phyloP scores from a whole-genome alignment of 2,329 filamentous ascomycete species.

The Alternaria novae-zelandiae region DNA sequence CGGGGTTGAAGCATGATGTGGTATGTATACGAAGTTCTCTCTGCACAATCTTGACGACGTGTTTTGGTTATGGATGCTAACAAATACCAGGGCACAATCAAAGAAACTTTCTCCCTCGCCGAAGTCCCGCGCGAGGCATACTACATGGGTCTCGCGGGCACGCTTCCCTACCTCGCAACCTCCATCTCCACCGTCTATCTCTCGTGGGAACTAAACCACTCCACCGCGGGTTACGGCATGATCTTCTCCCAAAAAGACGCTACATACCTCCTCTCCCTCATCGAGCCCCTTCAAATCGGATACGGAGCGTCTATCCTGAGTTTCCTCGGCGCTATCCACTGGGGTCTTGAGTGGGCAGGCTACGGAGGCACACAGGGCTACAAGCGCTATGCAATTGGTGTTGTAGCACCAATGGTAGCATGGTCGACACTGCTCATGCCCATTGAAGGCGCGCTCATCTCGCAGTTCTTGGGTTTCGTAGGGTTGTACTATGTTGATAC shows the following conservation, averaged over 20 bases:
- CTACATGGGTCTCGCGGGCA: slow-evolving; percentile 58
- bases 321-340: slow-evolving; percentile 92
- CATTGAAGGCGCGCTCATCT: slow-evolving; percentile 81
- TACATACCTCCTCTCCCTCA: slow-evolving; percentile 70
- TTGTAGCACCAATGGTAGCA: slow-evolving; percentile 78
- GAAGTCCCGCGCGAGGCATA: slow-evolving; percentile 57
- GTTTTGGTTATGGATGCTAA: not conserved
- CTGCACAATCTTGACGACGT: accelerated
- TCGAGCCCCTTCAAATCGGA: slow-evolving; percentile 88
- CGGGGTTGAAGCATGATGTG: slow-evolving; percentile 49
- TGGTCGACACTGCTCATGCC: slow-evolving; percentile 91
- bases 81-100: slow-evolving; percentile 51
- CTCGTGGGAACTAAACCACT: slow-evolving; percentile 80
- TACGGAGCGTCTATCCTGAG: slow-evolving; percentile 93
- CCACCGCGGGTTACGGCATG: slow-evolving; percentile 66
- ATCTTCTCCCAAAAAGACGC: slow-evolving; percentile 75
- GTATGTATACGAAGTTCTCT: slow-evolving; percentile 26
- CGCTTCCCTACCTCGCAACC: slow-evolving; percentile 74
- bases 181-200: slow-evolving; percentile 83
- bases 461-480: slow-evolving; percentile 84
- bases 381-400: slow-evolving; percentile 82
- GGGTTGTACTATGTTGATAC: slow-evolving; percentile 86
- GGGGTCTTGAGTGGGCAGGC: slow-evolving; percentile 85
- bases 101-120: slow-evolving; percentile 56
- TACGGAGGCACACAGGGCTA: slow-evolving; percentile 72